Conservation (phyloP, 306 rosid genomes). For the Prunus padus region DNA sequence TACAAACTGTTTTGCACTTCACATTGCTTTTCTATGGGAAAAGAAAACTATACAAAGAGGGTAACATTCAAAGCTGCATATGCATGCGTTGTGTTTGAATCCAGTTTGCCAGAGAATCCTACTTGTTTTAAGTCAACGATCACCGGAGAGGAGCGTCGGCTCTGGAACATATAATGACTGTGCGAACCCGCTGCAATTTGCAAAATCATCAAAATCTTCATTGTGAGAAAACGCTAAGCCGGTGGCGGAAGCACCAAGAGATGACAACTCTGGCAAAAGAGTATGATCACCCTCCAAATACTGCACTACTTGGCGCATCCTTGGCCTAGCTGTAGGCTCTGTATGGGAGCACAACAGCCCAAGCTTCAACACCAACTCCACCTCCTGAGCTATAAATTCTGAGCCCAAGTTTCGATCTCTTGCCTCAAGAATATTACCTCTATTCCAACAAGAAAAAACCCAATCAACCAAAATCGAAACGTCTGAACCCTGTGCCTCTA, state of each 20-base stretch:
- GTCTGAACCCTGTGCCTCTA: slow-evolving; percentile 3
- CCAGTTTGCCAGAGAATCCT: not conserved
- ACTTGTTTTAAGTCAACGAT: slow-evolving; percentile 31
- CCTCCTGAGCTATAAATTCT: slow-evolving; percentile 21
- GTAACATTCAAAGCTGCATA: not conserved
- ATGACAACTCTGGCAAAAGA: slow-evolving; percentile 22
- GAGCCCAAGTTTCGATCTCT: slow-evolving; percentile 22
- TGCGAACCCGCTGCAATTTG: not conserved
- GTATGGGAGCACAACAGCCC: slow-evolving; percentile 34
- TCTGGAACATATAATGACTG: slow-evolving; percentile 34
- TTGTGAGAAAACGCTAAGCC: slow-evolving; percentile 23
- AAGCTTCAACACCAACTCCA: slow-evolving; percentile 37
- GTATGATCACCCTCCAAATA: slow-evolving; percentile 26
- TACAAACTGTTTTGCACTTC: too few species aligned
- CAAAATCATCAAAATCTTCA: not conserved
- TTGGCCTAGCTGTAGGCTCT: slow-evolving; percentile 27
- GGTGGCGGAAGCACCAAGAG: slow-evolving; percentile 24
- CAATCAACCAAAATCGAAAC: slow-evolving; percentile 29
- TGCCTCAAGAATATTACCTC: slow-evolving; percentile 20
- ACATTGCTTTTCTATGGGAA: too few species aligned
- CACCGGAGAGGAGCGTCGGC: slow-evolving; percentile 45
- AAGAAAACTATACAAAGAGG: too few species aligned
- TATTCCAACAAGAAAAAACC: slow-evolving; percentile 23
- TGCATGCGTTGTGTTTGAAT: not conserved
- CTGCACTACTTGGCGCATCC: slow-evolving; percentile 38